Conservation (phyloP, 306 rosid species). For the Lotus japonicus region DNA sequence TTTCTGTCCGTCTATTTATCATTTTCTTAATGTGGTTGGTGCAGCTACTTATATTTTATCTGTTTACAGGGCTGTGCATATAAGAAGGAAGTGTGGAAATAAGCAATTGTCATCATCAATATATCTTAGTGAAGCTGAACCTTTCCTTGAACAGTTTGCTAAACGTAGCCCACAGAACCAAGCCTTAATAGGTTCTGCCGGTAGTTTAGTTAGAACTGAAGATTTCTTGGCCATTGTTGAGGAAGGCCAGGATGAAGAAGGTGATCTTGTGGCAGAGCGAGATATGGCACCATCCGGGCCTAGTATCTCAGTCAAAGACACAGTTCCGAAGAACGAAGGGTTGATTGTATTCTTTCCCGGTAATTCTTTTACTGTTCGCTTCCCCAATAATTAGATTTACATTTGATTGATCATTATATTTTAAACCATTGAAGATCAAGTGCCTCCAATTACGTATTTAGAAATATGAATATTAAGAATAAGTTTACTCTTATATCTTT, state of each 20-base stretch:
- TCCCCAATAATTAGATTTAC: conserved; percentile 3
- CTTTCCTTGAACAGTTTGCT: conserved; percentile 90
- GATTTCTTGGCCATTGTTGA: conserved; percentile 81
- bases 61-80: conserved; percentile 70
- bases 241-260: conserved; percentile 75
- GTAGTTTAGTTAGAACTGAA: conserved; percentile 72
- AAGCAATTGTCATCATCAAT: conserved; percentile 66
- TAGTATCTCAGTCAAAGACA: conserved; percentile 40
- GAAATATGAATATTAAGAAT: no score
- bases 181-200: conserved; percentile 83
- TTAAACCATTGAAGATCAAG: background rate
- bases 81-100: conserved; percentile 72
- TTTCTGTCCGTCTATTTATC: background rate
- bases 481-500: no score
- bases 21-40: conserved; percentile 1
- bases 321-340: conserved; percentile 70
- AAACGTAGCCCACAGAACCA: conserved; percentile 73
- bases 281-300: conserved; percentile 49
- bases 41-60: background rate
- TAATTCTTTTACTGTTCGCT: conserved; percentile 24
- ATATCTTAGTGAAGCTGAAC: conserved; percentile 91
- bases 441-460: background rate
- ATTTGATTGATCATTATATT: background rate
- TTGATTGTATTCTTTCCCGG: conserved; percentile 92
- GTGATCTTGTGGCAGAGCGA: conserved; percentile 64